Base-by-base conservation (phyloP, 1,284 basidiomycete genomes). In the Ganoderma resinaceum region DNA sequence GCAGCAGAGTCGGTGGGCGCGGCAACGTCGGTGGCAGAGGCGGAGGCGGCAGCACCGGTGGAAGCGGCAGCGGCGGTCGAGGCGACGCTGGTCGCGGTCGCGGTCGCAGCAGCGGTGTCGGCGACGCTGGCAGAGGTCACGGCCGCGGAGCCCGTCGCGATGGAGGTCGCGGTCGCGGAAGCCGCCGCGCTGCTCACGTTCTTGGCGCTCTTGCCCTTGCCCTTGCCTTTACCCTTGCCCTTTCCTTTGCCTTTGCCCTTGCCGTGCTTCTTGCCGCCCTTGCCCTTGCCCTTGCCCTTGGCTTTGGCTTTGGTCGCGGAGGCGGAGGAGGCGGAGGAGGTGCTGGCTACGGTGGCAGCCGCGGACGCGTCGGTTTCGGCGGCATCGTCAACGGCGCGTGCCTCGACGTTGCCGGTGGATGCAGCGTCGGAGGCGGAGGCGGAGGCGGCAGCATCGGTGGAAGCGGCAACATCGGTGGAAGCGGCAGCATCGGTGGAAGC, bases 101-200 rank as follows among this genome's bases (percentile, higher is more conserved):
- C 43, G 20, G 40, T 23, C 42, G 33, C 53, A 20, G 46, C 67
- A 43, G 65, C 65, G 26, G 42, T 68, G 18, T 49, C 62, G 23
- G 59, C 62, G 11, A 61, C 59, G 31, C 26, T 31, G 18, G 55
- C 52, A 26, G 52, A 43, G 20, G 49, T 20, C n/a, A 2, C 43
- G n/a, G 43, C 43, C 8, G 43, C 29, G 5, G 52, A 29, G 52
- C 7, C 29, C 26, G 46, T 46, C 20, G 43, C 43, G 43, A 8
- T 11, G n/a, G n/a, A n/a, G 43, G 4, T 46, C 43, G n/a, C 43
- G 43, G 8, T 46, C n/a, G 43, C 43, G n/a, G n/a, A 12, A 23
- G 46, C 46, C 0, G 46, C 46, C 9, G 46, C 46, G 46, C 23
- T 49, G 46, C n/a, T 49, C 3, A 23, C 23, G 23, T 26, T 26